These are phyloP conservation scores for Geosmithia flava DNA, from an alignment of 2,329 filamentous ascomycete species.

Conservation along the genomic window DNA sequence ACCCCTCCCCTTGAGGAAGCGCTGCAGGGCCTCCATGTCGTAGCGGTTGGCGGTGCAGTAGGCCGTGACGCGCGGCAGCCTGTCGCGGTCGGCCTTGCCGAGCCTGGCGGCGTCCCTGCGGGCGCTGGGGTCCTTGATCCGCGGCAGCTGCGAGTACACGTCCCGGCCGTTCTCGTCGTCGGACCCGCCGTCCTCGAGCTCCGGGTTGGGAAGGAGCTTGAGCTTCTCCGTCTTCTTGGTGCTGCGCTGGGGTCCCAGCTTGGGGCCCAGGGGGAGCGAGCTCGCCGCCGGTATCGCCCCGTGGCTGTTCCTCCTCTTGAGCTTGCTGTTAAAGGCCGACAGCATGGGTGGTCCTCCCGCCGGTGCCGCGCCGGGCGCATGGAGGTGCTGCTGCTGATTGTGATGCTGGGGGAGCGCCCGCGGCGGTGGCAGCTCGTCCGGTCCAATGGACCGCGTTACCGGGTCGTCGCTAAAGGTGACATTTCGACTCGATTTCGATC, in stretches of 20 bases:
- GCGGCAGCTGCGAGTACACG: slow-evolving; percentile 94
- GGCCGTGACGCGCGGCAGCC: slow-evolving; percentile 81
- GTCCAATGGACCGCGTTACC: slow-evolving; percentile 47
- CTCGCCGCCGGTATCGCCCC: slow-evolving; percentile 31
- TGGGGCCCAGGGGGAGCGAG: slow-evolving; percentile 31
- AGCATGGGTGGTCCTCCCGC: slow-evolving; percentile 43
- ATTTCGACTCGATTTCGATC: slow-evolving; percentile 36
- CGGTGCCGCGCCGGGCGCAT: slow-evolving; percentile 18
- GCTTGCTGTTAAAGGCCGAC: slow-evolving; percentile 73
- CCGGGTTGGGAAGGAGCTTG: slow-evolving; percentile 88
- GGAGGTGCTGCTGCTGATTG: slow-evolving; percentile 13
- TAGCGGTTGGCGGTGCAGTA: slow-evolving; percentile 94
- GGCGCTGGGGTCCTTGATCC: slow-evolving; percentile 93
- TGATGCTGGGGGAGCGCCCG: slow-evolving; percentile 5
- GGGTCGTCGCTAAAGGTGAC: slow-evolving; percentile 70
- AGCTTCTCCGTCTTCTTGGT: slow-evolving; percentile 95
- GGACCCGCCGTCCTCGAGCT: slow-evolving; percentile 59
- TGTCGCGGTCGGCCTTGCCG: slow-evolving; percentile 83
- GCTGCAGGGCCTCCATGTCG: slow-evolving; percentile 78
- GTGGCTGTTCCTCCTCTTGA: slow-evolving; percentile 76
- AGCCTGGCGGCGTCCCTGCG: slow-evolving; percentile 82
- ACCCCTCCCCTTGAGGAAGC: slow-evolving; percentile 75
- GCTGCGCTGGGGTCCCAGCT: slow-evolving; percentile 89
- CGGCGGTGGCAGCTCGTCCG: slow-evolving; percentile 16
- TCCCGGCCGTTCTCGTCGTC: slow-evolving; percentile 89